Conservation (phyloP, 768 basidiomycete genomes). For the Grammothele lineata region DNA sequence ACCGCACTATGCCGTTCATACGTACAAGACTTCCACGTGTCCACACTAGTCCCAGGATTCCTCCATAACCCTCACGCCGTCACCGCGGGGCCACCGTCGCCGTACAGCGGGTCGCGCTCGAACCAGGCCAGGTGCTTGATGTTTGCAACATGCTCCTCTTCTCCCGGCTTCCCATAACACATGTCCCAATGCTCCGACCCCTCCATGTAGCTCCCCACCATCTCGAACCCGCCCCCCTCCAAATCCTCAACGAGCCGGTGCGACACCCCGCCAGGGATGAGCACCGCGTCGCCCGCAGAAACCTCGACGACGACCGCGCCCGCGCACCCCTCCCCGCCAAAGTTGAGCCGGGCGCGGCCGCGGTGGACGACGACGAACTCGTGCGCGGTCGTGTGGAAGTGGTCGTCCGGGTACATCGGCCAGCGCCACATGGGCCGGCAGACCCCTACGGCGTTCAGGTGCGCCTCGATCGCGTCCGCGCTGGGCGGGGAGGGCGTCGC, state of each 20-base stretch:
- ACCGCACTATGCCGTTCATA: too few relatives aligned
- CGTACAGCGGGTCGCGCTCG: constrained; percentile 36
- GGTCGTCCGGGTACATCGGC: constrained; percentile 36
- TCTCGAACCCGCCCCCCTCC: constrained; percentile 27
- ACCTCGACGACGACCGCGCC: constrained; percentile 28
- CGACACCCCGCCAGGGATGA: constrained; percentile 39
- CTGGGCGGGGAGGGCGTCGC: constrained; percentile 11
- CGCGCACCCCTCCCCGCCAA: constrained; percentile 36
- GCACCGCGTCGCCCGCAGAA: constrained; percentile 35
- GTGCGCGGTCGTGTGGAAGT: constrained; percentile 42
- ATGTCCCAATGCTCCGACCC: constrained; percentile 34
- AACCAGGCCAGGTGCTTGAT: constrained; percentile 35
- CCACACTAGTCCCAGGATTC: too few relatives aligned
- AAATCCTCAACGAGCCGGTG: constrained; percentile 32
- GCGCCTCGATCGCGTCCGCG: constrained; percentile 28
- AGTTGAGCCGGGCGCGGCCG: constrained; percentile 34
- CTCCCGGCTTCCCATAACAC: constrained; percentile 34
- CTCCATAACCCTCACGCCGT: constrained; percentile 23
- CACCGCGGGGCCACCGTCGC: constrained; percentile 34
- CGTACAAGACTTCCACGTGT: too few relatives aligned
- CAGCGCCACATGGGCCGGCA: constrained; percentile 39
- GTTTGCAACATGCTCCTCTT: constrained; percentile 20
- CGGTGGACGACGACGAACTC: constrained; percentile 33
- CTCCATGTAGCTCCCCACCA: constrained; percentile 39
- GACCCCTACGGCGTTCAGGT: constrained; percentile 30